Base-by-base conservation (phyloP, 352 stramenopile species). In the Globisporangium megalacanthum region DNA sequence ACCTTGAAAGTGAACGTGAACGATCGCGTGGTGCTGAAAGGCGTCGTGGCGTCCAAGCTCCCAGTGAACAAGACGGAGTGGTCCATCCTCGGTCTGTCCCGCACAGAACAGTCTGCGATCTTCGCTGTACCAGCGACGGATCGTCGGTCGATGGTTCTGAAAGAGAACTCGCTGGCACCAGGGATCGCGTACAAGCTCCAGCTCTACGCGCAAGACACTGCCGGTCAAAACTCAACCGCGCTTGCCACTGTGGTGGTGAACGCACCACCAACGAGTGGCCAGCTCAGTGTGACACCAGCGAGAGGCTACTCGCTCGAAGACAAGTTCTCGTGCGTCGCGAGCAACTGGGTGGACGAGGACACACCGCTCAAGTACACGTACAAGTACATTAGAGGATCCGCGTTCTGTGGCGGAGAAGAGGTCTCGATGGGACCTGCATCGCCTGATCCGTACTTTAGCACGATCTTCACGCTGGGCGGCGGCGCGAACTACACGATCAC, bases 341-440 rank as follows among this genome's bases (percentile, higher is more conserved):
- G 61, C 17, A 69, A 84, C 48, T 90, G 80, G 80, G 80, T 88
- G 0, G 80, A 88, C 39, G 80, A 86, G 39, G 77, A 87, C 47
- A 50, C 73, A 50, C 80, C 80, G 11, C 60, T 90, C 1, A 73
- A 73, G 44, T 90, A 86, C 63, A 79, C 73, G n/a, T 90, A 83
- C 63, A 80, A 74, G 56, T 90, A 90, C 56, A 90, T 90, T 44
- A 78, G 79, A 22, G 80, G 75, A 2, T 56, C 68, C 0, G 65
- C 76, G 0, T 83, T 71, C 47, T 82, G 70, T 0, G 69, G 70
- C 31, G 76, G 71, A 11, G 63, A 52, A 1, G 77, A 90, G 37
- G 54, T 87, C 39, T 75, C 80, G 3, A 58, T 90, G 44, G 71
- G 75, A 19, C 75, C 79, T 0, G 73, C 75, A 2, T 81, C 74